phyloP scores from a whole-genome alignment of 1,284 basidiomycete species.

The Pseudozyma thailandica region DNA sequence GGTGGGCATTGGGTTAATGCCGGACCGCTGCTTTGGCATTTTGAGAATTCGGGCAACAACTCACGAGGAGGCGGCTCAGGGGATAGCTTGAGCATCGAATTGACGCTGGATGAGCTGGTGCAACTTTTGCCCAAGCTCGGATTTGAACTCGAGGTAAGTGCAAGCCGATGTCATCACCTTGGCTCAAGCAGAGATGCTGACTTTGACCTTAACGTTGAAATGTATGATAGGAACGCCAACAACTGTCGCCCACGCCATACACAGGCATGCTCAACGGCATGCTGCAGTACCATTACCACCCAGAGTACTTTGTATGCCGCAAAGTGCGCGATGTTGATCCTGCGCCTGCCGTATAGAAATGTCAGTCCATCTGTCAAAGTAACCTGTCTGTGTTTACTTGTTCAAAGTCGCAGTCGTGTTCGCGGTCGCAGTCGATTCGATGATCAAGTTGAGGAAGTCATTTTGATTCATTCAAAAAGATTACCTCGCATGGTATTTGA shows the following conservation, averaged over 20 bases:
- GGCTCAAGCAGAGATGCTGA: not conserved
- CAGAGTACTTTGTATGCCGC: conserved; percentile 68
- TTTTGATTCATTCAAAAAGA: conserved; percentile 9
- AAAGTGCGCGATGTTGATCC: conserved; percentile 56
- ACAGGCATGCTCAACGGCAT: conserved; percentile 84
- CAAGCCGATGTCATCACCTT: not conserved
- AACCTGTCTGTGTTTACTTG: not conserved
- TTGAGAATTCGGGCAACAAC: conserved; percentile 81
- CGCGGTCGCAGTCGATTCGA: not conserved
- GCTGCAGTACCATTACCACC: conserved; percentile 88
- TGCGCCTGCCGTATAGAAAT: conserved; percentile 44
- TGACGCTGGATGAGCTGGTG: conserved; percentile 88
- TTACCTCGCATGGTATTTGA: conserved; percentile 7
- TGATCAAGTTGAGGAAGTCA: not conserved
- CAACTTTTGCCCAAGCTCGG: conserved; percentile 79
- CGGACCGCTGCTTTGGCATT: conserved; percentile 96
- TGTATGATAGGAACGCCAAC: conserved; percentile 78
- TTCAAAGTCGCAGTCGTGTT: not conserved
- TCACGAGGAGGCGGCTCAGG: conserved; percentile 7
- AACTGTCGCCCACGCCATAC: conserved; percentile 81
- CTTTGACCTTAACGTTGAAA: not conserved
- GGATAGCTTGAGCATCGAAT: conserved; percentile 74
- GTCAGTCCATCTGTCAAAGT: not conserved
- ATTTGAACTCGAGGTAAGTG: conserved; percentile 80
- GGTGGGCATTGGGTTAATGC: conserved; percentile 63